Percentiles rank a stretch among this genome's conserved stretches.
Evolutionary conservation across 1,284 basidiomycete genomes (phyloP).

Genomic region (Apiotrichum laibachii): DNA sequence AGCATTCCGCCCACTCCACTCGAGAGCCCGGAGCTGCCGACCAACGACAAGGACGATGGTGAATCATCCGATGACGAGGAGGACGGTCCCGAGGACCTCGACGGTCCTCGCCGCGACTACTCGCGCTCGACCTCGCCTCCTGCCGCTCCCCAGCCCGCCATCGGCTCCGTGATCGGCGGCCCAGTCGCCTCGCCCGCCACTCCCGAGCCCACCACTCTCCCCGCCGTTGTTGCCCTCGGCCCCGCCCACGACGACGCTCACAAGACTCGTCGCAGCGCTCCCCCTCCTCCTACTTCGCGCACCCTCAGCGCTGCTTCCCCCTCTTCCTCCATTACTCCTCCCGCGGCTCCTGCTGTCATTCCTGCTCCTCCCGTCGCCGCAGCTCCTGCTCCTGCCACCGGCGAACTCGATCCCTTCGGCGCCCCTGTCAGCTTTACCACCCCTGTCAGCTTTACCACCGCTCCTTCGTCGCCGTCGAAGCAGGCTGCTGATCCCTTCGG

Average conservation of each 20-base stretch:
- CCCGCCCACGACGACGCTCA: conserved; percentile 12
- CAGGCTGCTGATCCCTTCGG: conserved; percentile 3
- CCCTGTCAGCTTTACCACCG: no score
- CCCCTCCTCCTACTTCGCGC: conserved; percentile 34
- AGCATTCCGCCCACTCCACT: conserved; percentile 31
- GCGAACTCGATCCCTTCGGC: conserved; percentile 11
- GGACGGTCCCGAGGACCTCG: conserved; percentile 51
- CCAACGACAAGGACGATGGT: conserved; percentile 4
- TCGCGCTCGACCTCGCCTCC: conserved; percentile 13
- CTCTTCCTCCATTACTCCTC: not conserved
- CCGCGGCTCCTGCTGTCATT: not conserved
- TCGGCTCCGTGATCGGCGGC: conserved; percentile 26
- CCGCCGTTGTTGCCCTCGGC: not conserved
- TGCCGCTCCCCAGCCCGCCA: not conserved
- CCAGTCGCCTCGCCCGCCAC: conserved; percentile 10
- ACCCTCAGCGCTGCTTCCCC: not conserved
- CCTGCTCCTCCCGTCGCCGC: not conserved
- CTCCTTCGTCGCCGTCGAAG: no score
- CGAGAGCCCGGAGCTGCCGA: not conserved
- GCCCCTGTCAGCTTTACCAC: not conserved
- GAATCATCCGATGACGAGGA: conserved; percentile 38
- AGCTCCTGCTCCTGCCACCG: not conserved
- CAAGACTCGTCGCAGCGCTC: conserved; percentile 41
- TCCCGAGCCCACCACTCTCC: not conserved
- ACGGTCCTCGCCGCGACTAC: conserved; percentile 33